Conservation (phyloP, 257 asterid species). For the Solanum ossicruentum region DNA sequence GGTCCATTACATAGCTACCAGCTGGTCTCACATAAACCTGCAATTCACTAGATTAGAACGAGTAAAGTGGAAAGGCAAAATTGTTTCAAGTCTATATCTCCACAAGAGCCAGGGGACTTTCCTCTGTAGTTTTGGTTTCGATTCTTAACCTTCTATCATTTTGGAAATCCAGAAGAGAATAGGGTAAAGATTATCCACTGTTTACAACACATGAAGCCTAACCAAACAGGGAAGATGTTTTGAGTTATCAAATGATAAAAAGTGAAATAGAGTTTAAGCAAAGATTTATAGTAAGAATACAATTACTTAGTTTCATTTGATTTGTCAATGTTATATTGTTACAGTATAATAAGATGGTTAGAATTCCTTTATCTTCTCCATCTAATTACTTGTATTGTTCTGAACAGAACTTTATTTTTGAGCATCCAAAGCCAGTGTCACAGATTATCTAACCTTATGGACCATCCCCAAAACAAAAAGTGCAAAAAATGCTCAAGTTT, state of each 20-base stretch:
- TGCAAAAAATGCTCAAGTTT: neutral
- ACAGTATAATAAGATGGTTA: neutral
- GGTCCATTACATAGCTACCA: slow-evolving; percentile 93
- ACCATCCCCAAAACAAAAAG: neutral
- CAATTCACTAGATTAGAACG: slow-evolving; percentile 4
- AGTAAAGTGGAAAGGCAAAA: neutral
- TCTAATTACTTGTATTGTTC: neutral
- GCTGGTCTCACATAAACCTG: slow-evolving; percentile 98
- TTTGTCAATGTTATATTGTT: neutral
- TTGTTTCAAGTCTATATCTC: neutral
- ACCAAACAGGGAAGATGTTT: neutral
- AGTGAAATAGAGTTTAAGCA: neutral
- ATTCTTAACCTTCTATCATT: neutral
- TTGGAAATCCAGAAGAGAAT: neutral
- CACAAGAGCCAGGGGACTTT: neutral
- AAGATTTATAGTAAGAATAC: neutral
- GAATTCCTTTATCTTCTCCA: neutral
- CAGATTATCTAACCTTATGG: neutral
- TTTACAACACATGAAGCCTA: neutral
- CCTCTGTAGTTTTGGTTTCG: neutral
- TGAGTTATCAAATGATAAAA: neutral
- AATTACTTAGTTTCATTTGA: neutral
- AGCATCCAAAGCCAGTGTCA: neutral
- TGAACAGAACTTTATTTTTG: neutral
- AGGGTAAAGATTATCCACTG: neutral